Evolutionary conservation across 306 rosid species (phyloP).

Genomic region (barrel medic (Medicago truncatula)): DNA sequence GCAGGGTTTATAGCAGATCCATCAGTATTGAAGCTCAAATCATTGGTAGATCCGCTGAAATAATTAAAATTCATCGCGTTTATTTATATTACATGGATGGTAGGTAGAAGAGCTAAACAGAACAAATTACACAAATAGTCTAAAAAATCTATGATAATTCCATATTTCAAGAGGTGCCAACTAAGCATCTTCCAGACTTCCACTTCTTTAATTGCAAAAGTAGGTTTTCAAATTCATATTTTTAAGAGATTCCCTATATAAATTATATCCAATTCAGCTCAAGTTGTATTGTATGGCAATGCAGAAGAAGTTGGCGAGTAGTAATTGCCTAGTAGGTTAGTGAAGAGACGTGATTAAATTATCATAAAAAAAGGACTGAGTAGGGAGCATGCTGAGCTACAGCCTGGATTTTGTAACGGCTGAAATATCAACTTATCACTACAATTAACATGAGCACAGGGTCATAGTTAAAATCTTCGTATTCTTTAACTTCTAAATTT

Average conservation of each 20-base stretch:
- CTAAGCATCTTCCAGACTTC: conserved; percentile 22
- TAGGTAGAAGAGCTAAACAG: neutral
- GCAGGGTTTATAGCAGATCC: conserved; percentile 93
- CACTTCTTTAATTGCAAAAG: conserved; percentile 24
- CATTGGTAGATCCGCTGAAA: conserved; percentile 74
- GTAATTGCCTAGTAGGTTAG: neutral
- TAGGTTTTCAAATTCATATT: conserved; percentile 15
- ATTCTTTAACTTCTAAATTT: neutral
- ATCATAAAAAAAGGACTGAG: neutral
- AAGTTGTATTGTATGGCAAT: conserved; percentile 17
- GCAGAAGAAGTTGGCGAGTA: neutral
- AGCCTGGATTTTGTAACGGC: neutral
- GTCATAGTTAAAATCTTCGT: conserved; percentile 29
- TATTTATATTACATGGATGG: conserved; percentile 11
- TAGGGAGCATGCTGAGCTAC: conserved; percentile 17
- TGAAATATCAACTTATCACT: neutral
- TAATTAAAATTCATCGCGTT: conserved; percentile 22
- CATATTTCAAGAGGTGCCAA: conserved; percentile 27
- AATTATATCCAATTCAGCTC: conserved; percentile 10
- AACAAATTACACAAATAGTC: conserved; percentile 15
- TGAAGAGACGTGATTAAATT: neutral
- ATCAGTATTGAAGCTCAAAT: conserved; percentile 74
- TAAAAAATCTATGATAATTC: neutral
- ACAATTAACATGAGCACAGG: conserved; percentile 15
- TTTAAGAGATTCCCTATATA: neutral